Evolutionary conservation across 306 rosid species (phyloP).

Genomic region (Mimosa pudica): DNA sequence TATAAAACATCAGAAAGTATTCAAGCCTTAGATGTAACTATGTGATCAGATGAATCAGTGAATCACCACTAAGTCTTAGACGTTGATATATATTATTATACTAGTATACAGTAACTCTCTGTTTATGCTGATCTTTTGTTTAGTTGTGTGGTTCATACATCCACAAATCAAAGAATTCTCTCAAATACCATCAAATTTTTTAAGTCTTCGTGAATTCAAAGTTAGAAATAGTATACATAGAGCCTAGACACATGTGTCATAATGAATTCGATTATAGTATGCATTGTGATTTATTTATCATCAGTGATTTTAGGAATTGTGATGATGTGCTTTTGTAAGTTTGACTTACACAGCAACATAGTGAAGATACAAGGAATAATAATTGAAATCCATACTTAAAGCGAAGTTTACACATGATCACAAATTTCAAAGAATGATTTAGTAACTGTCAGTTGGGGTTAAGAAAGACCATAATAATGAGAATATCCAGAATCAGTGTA

Average conservation of each 20-base stretch:
- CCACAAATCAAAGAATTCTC: background rate
- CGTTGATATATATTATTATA: background rate
- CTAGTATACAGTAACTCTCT: background rate
- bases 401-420: conserved; percentile 10
- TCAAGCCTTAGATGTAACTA: background rate
- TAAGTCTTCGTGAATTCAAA: background rate
- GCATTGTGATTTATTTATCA: background rate
- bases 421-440: conserved; percentile 8
- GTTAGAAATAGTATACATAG: no score
- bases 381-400: background rate
- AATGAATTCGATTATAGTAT: no score
- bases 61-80: background rate
- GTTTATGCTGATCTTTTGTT: background rate
- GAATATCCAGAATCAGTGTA: background rate
- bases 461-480: conserved; percentile 13
- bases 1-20: background rate
- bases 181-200: background rate
- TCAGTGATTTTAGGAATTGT: background rate
- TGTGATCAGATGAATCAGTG: background rate
- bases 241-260: no score
- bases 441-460: background rate
- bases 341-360: background rate
- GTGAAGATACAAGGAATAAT: background rate
- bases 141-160: background rate
- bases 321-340: background rate